Evolutionary conservation across 164 flowering plant genomes (phyloP).

Genomic region (Brasenia schreberi): DNA sequence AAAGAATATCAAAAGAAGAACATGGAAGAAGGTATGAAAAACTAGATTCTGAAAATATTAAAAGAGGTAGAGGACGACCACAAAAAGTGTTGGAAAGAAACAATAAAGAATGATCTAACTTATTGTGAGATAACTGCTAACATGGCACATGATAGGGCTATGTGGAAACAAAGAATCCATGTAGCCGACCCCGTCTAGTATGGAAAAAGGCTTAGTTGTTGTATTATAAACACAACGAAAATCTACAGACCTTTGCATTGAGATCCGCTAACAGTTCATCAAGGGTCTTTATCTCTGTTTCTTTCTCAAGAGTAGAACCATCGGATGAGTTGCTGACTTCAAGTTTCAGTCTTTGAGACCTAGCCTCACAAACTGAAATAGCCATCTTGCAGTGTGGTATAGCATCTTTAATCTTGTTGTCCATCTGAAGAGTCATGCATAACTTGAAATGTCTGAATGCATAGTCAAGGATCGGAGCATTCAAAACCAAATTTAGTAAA

Average conservation of each 20-base stretch:
- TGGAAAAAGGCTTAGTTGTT: no score
- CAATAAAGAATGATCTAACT: no score
- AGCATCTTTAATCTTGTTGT: conserved; percentile 62
- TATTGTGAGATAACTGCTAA: no score
- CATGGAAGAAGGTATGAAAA: no score
- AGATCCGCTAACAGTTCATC: conserved; percentile 49
- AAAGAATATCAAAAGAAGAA: no score
- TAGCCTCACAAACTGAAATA: conserved; percentile 59
- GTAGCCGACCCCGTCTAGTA: no score
- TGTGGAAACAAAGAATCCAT: no score
- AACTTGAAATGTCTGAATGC: conserved; percentile 69
- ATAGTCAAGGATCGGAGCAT: conserved; percentile 26
- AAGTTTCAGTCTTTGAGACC: conserved; percentile 20
- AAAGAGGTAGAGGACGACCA: no score
- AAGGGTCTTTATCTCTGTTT: conserved; percentile 64
- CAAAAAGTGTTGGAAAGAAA: no score
- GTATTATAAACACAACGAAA: background rate
- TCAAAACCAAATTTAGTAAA: background rate
- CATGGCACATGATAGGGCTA: no score
- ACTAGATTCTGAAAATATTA: no score
- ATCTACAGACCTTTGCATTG: conserved; percentile 63
- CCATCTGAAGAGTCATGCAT: conserved; percentile 79
- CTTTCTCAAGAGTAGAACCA: conserved; percentile 29
- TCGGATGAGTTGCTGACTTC: conserved; percentile 30
- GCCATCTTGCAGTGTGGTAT: conserved; percentile 81